phyloP scores from a whole-genome alignment of 768 basidiomycete species.

The Serpula lacrymans region DNA sequence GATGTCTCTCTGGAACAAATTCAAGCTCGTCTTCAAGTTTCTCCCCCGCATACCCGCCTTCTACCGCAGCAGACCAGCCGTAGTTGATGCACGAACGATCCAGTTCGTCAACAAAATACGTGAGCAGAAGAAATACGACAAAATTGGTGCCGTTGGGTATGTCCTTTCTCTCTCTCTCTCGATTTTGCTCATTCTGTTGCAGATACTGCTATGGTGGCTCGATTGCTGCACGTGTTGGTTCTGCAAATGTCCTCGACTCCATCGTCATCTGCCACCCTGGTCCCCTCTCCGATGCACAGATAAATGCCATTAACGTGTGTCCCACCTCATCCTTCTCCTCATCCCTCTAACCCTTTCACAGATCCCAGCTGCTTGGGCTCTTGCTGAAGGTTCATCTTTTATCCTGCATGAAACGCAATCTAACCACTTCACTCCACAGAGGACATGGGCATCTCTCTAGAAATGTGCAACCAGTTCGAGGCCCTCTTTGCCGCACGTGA shows the following conservation, averaged over 20 bases:
- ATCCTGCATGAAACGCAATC: too few relatives aligned
- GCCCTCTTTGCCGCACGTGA: conserved; percentile 27
- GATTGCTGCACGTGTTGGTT: conserved; percentile 25
- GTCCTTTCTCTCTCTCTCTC: too few relatives aligned
- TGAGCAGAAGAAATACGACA: conserved; percentile 35
- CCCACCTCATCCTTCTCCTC: too few relatives aligned
- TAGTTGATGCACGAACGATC: conserved; percentile 22
- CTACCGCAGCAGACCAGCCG: conserved; percentile 20
- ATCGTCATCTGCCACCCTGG: conserved; percentile 43
- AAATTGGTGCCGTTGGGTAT: conserved; percentile 43
- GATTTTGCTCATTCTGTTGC: too few relatives aligned
- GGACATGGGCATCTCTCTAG: conserved; percentile 25
- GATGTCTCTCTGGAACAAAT: conserved; percentile 12
- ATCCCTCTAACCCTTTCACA: conserved; percentile 3
- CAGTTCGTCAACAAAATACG: conserved; percentile 37
- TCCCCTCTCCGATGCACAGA: conserved; percentile 20
- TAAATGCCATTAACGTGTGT: conserved; percentile 33
- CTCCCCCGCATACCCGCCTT: conserved; percentile 18
- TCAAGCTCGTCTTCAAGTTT: conserved; percentile 12
- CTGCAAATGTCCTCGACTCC: conserved; percentile 30
- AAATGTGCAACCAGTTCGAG: conserved; percentile 25
- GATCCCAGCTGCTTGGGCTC: conserved; percentile 33
- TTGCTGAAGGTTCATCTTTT: conserved; percentile 34
- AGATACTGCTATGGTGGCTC: too few relatives aligned
- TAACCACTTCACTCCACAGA: conserved; percentile 28